Evolutionary conservation across 176 grass and related monocot species (phyloP).

Genomic region (Alopecurus myosuroides): DNA sequence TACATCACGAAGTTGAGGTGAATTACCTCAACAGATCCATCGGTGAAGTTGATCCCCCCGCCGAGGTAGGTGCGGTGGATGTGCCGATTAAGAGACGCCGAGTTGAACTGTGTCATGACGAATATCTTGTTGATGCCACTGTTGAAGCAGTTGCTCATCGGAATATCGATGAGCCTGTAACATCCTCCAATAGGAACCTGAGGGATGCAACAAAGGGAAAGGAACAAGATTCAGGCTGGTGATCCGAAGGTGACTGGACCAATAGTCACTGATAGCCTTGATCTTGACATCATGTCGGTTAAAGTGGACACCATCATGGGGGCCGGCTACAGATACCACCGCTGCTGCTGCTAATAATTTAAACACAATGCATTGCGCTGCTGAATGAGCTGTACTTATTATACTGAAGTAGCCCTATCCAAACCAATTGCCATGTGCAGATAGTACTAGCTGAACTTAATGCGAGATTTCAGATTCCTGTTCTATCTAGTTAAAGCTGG

Average conservation of each 20-base stretch:
- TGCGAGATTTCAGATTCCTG: background rate
- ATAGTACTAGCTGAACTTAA: background rate
- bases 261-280: slow-evolving; percentile 23
- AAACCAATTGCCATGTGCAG: slow-evolving; percentile 22
- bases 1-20: background rate
- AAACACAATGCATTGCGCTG: background rate
- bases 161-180: slow-evolving; percentile 69
- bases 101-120: slow-evolving; percentile 81
- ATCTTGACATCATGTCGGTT: slow-evolving; percentile 25
- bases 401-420: background rate
- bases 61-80: slow-evolving; percentile 59
- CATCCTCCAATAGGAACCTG: slow-evolving; percentile 80
- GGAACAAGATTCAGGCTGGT: slow-evolving; percentile 7
- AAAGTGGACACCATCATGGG: slow-evolving; percentile 18
- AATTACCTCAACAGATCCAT: slow-evolving; percentile 76
- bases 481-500: background rate
- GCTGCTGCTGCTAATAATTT: slow-evolving; percentile 1
- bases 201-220: slow-evolving; percentile 21
- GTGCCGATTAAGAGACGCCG: slow-evolving; percentile 65
- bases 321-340: background rate
- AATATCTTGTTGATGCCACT: slow-evolving; percentile 79
- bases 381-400: slow-evolving; percentile 22
- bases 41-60: slow-evolving; percentile 56
- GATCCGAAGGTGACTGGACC: slow-evolving; percentile 17
- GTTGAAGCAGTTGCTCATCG: slow-evolving; percentile 84